phyloP scores from a whole-genome alignment of 139 green algal genomes.

The Yamagishiella unicocca region DNA sequence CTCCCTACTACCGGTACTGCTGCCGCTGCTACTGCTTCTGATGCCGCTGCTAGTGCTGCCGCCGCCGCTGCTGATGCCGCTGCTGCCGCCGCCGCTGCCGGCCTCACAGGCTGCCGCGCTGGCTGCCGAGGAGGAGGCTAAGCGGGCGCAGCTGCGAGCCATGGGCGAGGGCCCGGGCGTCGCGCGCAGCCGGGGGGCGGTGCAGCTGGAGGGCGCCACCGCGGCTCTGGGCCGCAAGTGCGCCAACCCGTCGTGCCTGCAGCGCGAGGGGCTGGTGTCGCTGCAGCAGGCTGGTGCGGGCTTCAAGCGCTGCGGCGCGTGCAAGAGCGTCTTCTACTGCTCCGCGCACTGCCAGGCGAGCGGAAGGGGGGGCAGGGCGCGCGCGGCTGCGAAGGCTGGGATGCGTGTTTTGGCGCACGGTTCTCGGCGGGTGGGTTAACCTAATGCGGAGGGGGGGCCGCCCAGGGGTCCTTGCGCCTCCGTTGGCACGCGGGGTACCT shows the following conservation, averaged over 20 bases:
- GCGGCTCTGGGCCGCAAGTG: slow-evolving; percentile 52
- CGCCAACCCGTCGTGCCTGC: slow-evolving; percentile 46
- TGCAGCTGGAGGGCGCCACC: slow-evolving; percentile 38
- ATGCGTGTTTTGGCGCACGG: neutral
- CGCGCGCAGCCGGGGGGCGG: slow-evolving; percentile 28
- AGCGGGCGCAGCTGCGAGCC: slow-evolving; percentile 36
- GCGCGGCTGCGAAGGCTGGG: neutral
- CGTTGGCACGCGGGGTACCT: no score
- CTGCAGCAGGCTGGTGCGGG: neutral
- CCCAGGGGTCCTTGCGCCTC: no score
- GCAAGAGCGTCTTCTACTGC: slow-evolving; percentile 55
- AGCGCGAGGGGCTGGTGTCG: slow-evolving; percentile 32
- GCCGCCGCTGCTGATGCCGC: no score
- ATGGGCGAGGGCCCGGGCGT: slow-evolving; percentile 48
- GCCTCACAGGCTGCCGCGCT: slow-evolving; percentile 7
- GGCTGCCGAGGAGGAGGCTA: slow-evolving; percentile 25
- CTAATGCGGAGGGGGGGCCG: no score
- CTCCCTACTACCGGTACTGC: no score
- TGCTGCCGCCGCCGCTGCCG: no score
- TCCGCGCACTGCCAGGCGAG: slow-evolving; percentile 49
- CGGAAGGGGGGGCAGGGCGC: neutral
- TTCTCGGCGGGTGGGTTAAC: no score
- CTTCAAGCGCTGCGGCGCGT: slow-evolving; percentile 64
- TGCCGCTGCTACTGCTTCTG: no score
- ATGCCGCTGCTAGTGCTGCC: no score